Evolutionary conservation across 345 rosid species (phyloP).

Genomic region (Cochlearia excelsa): DNA sequence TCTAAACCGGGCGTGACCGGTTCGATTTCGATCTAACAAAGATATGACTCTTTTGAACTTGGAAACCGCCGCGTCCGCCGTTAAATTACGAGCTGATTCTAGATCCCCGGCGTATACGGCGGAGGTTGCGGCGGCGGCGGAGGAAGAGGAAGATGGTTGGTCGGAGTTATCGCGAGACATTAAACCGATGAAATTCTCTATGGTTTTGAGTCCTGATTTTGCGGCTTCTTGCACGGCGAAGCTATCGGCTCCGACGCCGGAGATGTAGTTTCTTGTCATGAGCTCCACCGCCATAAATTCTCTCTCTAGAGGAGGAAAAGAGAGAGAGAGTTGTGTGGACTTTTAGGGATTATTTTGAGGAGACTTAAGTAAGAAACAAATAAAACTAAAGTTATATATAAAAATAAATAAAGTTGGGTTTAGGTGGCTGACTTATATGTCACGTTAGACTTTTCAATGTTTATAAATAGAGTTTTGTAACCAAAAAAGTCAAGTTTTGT

Average conservation of each 20-base stretch:
- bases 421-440: conserved; percentile 34
- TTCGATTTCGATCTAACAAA: conserved; percentile 71
- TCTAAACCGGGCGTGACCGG: conserved; percentile 94
- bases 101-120: conserved; percentile 35
- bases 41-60: conserved; percentile 84
- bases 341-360: neutral
- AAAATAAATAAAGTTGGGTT: neutral
- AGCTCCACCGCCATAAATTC: conserved; percentile 40
- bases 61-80: conserved; percentile 70
- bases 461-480: conserved; percentile 14
- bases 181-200: conserved; percentile 66
- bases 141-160: conserved; percentile 34
- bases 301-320: neutral
- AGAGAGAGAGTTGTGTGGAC: conserved; percentile 26
- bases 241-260: conserved; percentile 34
- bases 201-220: conserved; percentile 73
- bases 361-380: conserved; percentile 19
- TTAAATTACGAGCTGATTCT: conserved; percentile 52
- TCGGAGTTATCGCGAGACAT: conserved; percentile 49
- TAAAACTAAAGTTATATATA: neutral
- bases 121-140: conserved; percentile 17
- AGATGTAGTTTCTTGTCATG: conserved; percentile 35
- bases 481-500: conserved; percentile 17
- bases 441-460: conserved; percentile 24
- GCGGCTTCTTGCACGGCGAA: conserved; percentile 83